Base-by-base conservation (phyloP, 768 basidiomycete genomes). In the Ramaria rubella region DNA sequence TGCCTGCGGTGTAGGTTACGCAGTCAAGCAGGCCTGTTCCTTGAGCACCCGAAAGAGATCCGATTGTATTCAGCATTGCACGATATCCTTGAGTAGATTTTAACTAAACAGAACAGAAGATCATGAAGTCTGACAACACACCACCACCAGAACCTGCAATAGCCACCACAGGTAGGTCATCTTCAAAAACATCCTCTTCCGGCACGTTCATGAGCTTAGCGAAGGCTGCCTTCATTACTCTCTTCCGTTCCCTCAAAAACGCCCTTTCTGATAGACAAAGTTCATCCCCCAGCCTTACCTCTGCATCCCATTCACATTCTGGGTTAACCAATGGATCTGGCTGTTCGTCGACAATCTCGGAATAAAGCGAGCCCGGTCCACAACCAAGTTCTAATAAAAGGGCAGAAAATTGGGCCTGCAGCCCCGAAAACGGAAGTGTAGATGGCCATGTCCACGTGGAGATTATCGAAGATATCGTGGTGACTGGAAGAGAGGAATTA, bases 161-260 rank as follows among this genome's bases (percentile, higher is more conserved):
- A 3, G 69, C 65, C 17, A 70, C 57, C 14, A 67, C 61, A 2
- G 69, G 69, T n/a, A 70, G 29, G 55, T 70, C 69, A 21, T 64
- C 52, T 46, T 61, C 64, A 36, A 67, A 60, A 3, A 70, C 59
- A 52, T 69, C 67, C 5, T 49, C 29, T 19, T 56, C 58, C 14
- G 53, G 52, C 5, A 70, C 68, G 17, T 58, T 60, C 34, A 70
- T 55, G 29, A 67, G 46, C 5, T 61, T 51, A 2, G 69, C 66
- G 49, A 69, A 69, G 4, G 63, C 57, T 0, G 14, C 26, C 17
- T 60, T 48, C 67, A 68, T 69, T 30, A 49, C 31, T 19, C 64
- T 40, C 40, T 61, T 63, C 19, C 68, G 44, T 49, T 65, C 63
- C 30, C 64, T 40, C 19, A 68, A 34, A 49, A 58, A 69, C 2